A percentile compares a stretch with the other conserved stretches of the same genome.
phyloP scores from a whole-genome alignment of 1,284 basidiomycete genomes.

The Naganishia cerealis region DNA sequence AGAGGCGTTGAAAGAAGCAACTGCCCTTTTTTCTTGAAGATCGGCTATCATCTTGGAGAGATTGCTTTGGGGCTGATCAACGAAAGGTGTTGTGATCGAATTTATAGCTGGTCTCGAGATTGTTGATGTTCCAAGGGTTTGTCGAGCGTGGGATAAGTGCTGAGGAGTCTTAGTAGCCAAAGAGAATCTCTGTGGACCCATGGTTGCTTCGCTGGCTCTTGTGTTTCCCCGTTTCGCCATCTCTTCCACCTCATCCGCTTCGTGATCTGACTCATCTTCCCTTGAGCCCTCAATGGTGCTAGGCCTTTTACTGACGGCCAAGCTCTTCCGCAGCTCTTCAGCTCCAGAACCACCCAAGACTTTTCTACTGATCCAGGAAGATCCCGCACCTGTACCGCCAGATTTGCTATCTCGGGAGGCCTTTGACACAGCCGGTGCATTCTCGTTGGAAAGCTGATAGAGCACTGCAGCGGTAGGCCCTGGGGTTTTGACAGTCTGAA shows the following conservation, averaged over 20 bases:
- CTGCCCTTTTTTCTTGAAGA: conserved; percentile 32
- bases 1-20: conserved; percentile 31
- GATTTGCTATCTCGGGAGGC: conserved; percentile 24
- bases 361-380: conserved; percentile 31
- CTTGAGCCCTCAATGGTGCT: conserved; percentile 10
- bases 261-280: conserved; percentile 28
- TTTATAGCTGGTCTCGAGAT: conserved; percentile 8
- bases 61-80: conserved; percentile 24
- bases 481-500: conserved; percentile 1
- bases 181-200: conserved; percentile 7
- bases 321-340: conserved; percentile 34
- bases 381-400: conserved; percentile 16
- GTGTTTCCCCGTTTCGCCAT: conserved; percentile 24
- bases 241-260: conserved; percentile 36
- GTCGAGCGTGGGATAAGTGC: conserved; percentile 12
- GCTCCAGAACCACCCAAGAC: conserved; percentile 29
- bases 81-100: conserved; percentile 3
- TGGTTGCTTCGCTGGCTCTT: conserved; percentile 13
- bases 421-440: conserved; percentile 1
- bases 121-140: conserved; percentile 24
- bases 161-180: conserved; percentile 22
- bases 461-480: not conserved
- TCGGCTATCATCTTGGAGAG: conserved; percentile 33
- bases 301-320: conserved; percentile 30
- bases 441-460: conserved; percentile 6